phyloP scores from a whole-genome alignment of 2,329 filamentous ascomycete species.

The Scolecobasidium constrictum region DNA sequence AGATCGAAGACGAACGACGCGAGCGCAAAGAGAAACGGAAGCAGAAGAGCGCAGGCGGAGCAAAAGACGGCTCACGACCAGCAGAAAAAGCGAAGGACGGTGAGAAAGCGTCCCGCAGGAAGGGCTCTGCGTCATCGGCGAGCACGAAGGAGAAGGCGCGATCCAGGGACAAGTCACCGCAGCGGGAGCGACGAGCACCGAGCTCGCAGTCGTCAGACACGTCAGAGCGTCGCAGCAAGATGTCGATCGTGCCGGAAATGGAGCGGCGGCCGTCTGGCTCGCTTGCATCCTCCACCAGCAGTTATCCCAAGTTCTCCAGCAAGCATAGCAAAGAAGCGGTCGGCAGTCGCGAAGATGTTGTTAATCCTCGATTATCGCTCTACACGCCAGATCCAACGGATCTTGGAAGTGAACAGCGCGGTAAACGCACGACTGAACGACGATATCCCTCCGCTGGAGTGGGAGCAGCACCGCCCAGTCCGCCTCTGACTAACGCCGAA shows the following conservation, averaged over 20 bases:
- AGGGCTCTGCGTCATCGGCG: neutral
- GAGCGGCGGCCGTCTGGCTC: slow-evolving; percentile 28
- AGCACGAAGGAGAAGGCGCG: slow-evolving; percentile 4
- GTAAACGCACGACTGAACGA: slow-evolving; percentile 17
- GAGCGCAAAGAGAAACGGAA: neutral
- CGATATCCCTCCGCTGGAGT: slow-evolving; percentile 17
- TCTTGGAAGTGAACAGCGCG: slow-evolving; percentile 20
- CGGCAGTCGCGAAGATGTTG: slow-evolving; percentile 38
- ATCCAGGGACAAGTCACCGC: slow-evolving; percentile 17
- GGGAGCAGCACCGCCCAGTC: slow-evolving; percentile 33
- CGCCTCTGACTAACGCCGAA: slow-evolving; percentile 34
- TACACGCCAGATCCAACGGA: slow-evolving; percentile 33
- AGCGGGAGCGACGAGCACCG: slow-evolving; percentile 19
- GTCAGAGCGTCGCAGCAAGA: slow-evolving; percentile 15
- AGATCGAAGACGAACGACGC: neutral
- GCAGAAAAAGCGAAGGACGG: neutral
- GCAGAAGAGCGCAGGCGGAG: neutral
- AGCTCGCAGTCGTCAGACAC: slow-evolving; percentile 10
- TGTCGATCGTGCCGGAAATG: slow-evolving; percentile 36
- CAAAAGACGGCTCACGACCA: neutral
- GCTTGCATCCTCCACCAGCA: slow-evolving; percentile 34
- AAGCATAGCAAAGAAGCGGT: slow-evolving; percentile 84
- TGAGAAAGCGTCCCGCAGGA: neutral
- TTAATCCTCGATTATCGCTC: slow-evolving; percentile 19
- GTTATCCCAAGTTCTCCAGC: slow-evolving; percentile 80